Evolutionary conservation across 1,139 yeast genomes (phyloP), one percentile per base, ranked within the genome.

Genomic region (Meyerozyma carpophila): DNA sequence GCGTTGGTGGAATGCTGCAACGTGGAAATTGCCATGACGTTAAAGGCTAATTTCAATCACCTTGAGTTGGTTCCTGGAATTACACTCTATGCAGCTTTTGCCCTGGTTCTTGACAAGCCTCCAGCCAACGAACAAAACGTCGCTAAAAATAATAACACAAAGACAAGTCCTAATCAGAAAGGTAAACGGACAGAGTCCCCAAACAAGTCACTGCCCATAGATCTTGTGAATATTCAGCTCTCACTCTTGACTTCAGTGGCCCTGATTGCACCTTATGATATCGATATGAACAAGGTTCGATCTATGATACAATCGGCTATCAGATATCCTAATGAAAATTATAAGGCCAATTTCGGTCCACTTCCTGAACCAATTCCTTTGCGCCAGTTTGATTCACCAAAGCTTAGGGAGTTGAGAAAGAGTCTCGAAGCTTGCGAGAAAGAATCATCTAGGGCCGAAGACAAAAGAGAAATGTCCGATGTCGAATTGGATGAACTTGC

Each of bases 351-450:
- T 55, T 79, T 82, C 57, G 93, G 91, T 1, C 85, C 86, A 11
- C 65, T 83, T 37, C 91, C 91, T 0, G 87, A 81, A 47, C 81
- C 87, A 24, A 66, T 78, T 29, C 68, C 79, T 3, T 61, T 71
- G 28, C 75, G 95, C 50, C 84, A 81, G 47, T 91, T 87, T 62
- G 97, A 90, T 62, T 89, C 96, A 0, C 95, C 97, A 10, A 85
- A 82, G 49, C 70, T 93, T 46, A 56, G 78, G 38, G 86, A 81
- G 54, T 65, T 81, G 45, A 67, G 85, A 46, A 81, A 81, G 54
- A 55, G 64, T 13, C 74, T 82, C 48, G 85, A 81, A 44, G 73
- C 11, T 36, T 8, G 18, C 45, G 18, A 49, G 10, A 48, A 36
- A 11, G 42, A 21, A 9, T 47, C 43, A 8, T 10, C 38, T 13